Base-by-base conservation (phyloP, 768 basidiomycete genomes). In the Kwoniella pini region DNA sequence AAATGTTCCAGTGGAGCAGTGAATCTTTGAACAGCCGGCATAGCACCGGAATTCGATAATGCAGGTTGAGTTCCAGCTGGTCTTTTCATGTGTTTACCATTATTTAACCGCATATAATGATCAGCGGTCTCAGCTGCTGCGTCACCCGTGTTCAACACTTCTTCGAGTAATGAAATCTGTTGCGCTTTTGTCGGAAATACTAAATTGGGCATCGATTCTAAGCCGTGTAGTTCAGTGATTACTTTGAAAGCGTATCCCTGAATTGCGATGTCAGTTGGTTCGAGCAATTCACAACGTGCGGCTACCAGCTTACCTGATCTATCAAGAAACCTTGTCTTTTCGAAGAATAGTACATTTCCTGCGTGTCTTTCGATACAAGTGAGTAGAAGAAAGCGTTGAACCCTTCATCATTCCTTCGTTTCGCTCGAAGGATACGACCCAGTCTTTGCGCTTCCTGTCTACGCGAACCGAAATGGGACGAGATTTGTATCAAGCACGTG, bases 321-420 rank as follows among this genome's bases (percentile, higher is more conserved):
- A 99, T 95, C 68, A 99, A 81, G 81, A 99, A 99, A 74, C 97
- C 93, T 74, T 98, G 96, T 15, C 96, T 87, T 80, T 99, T 99
- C 2, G 96, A 95, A 77, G 91, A 94, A 83, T 97, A 99, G 80
- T 88, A 99, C 92, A 98, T 98, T 80, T 98, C 96, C 74, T 96
- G 92, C 3, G 95, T 99, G 80, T 97, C 95, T 79, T 96, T 96
- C 24, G 94, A 97, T 31, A 99, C 96, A 6, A 99, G 86, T 30
- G 96, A 97, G 79, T 99, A 99, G 81, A 99, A 99, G 81, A 98
- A 99, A 22, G 96, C 96, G 65, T 99, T 99, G 82, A 99, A 99
- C 0, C 96, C 96, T 80, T 98, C 96, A 72, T 99, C 96, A 74
- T 99, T 99, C 65, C 96, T 84, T 60, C 96, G 85, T 79, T 99